Evolutionary conservation across 257 asterid species (phyloP).

Genomic region (Solanum gandarillasii): DNA sequence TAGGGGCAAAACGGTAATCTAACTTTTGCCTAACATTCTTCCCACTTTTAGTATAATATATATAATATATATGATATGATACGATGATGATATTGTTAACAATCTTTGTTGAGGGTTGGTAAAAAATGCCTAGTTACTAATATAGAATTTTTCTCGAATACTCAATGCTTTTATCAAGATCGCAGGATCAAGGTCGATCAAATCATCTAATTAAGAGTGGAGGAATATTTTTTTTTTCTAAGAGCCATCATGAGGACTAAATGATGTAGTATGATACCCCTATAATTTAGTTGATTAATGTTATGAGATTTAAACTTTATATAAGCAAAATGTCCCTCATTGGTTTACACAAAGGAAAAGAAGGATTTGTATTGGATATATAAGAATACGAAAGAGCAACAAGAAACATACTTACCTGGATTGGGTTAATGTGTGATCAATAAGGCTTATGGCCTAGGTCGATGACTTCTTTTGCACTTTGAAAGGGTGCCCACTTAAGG

Average conservation of each 20-base stretch:
- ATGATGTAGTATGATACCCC: neutral
- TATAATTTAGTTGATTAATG: neutral
- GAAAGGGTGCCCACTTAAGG: slow-evolving; percentile 5
- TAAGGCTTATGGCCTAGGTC: slow-evolving; percentile 3
- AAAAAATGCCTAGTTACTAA: too few species aligned
- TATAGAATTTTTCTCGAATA: too few species aligned
- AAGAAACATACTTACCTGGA: slow-evolving; percentile 17
- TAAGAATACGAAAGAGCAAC: neutral
- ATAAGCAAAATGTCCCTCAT: neutral
- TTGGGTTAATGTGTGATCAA: slow-evolving; percentile 10
- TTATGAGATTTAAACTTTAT: too few species aligned
- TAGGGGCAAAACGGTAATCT: too few species aligned
- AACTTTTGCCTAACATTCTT: too few species aligned
- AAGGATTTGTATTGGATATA: neutral
- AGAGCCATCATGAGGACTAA: neutral
- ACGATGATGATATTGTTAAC: too few species aligned
- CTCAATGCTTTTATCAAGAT: neutral
- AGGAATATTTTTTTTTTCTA: neutral
- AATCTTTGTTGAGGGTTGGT: too few species aligned
- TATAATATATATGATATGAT: too few species aligned
- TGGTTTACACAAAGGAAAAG: neutral
- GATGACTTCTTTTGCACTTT: slow-evolving; percentile 14
- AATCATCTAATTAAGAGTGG: neutral
- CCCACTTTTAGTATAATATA: too few species aligned
- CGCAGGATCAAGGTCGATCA: too few species aligned